Evolutionary conservation across 805 yeast genomes (phyloP).

Genomic region (Sugiyamaella americana): DNA sequence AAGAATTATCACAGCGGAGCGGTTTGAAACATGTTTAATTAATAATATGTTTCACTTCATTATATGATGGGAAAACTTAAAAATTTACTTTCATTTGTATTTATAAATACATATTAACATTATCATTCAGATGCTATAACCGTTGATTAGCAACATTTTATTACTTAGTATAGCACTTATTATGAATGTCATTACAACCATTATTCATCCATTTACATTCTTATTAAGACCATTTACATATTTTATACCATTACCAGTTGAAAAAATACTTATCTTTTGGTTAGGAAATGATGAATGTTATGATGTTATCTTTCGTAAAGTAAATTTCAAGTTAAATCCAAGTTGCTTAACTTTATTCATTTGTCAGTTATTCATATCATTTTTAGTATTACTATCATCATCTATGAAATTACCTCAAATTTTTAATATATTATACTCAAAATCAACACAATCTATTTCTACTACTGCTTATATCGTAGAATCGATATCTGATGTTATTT

Average conservation of each 20-base stretch:
- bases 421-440: conserved; percentile 28
- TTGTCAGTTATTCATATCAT: conserved; percentile 33
- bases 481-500: conserved; percentile 31
- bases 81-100: too few species aligned
- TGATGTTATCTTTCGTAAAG: conserved; percentile 20
- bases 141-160: too few species aligned
- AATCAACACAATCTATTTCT: conserved; percentile 35
- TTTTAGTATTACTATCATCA: conserved; percentile 34
- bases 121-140: too few species aligned
- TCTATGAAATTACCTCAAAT: conserved; percentile 40
- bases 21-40: too few species aligned
- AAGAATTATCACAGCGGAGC: too few species aligned
- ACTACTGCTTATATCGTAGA: conserved; percentile 32
- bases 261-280: conserved; percentile 18
- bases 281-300: conserved; percentile 24
- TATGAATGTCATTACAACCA: conserved; percentile 2
- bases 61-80: too few species aligned
- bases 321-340: conserved; percentile 21
- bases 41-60: too few species aligned
- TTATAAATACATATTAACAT: too few species aligned
- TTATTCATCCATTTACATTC: conserved; percentile 16
- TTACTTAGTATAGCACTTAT: too few species aligned
- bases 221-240: conserved; percentile 17
- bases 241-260: conserved; percentile 23
- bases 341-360: conserved; percentile 29